These are phyloP conservation scores for Globisporangium cylindrosporum DNA, from an alignment of 352 stramenopile genomes.

Conservation along the genomic window DNA sequence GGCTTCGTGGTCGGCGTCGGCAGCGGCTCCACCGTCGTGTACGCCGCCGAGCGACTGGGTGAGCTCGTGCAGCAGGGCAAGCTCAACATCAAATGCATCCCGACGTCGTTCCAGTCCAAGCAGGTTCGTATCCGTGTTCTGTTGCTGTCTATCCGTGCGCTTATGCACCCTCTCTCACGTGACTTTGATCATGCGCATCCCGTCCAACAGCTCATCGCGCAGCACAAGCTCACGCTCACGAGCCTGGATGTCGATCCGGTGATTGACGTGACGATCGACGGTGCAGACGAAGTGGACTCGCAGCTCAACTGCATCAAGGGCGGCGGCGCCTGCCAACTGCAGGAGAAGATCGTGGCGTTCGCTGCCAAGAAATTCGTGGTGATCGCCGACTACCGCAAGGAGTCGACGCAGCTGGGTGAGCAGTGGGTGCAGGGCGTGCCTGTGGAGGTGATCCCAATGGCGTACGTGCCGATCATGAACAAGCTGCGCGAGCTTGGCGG, in stretches of 20 bases:
- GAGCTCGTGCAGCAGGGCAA: slow-evolving; percentile 90
- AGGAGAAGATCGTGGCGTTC: slow-evolving; percentile 93
- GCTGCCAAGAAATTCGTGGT: slow-evolving; percentile 98
- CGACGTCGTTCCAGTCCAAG: slow-evolving; percentile 97
- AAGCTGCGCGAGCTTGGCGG: slow-evolving; percentile 58
- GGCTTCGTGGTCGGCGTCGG: slow-evolving; percentile 97
- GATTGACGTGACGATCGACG: slow-evolving; percentile 99
- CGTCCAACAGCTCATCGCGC: slow-evolving; percentile 69
- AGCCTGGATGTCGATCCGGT: slow-evolving; percentile 80
- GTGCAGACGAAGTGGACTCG: slow-evolving; percentile 96
- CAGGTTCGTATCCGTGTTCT: slow-evolving; percentile 37
- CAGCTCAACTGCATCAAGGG: slow-evolving; percentile 98
- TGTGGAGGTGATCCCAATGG: slow-evolving; percentile 97
- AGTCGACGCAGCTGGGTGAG: slow-evolving; percentile 83
- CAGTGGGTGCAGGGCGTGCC: slow-evolving; percentile 91
- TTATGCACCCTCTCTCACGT: not conserved
- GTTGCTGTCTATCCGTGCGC: not conserved
- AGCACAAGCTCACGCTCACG: slow-evolving; percentile 75
- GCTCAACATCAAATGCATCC: slow-evolving; percentile 96
- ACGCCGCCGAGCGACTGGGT: slow-evolving; percentile 95
- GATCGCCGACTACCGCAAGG: slow-evolving; percentile 94
- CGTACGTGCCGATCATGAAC: slow-evolving; percentile 93
- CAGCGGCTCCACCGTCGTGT: slow-evolving; percentile 98
- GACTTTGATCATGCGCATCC: not conserved
- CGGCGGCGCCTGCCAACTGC: slow-evolving; percentile 93